Evolutionary conservation across 2,329 filamentous ascomycete genomes (phyloP), one percentile per base, ranked within the genome.

Genomic region (Aspergillus pseudoglaucus): DNA sequence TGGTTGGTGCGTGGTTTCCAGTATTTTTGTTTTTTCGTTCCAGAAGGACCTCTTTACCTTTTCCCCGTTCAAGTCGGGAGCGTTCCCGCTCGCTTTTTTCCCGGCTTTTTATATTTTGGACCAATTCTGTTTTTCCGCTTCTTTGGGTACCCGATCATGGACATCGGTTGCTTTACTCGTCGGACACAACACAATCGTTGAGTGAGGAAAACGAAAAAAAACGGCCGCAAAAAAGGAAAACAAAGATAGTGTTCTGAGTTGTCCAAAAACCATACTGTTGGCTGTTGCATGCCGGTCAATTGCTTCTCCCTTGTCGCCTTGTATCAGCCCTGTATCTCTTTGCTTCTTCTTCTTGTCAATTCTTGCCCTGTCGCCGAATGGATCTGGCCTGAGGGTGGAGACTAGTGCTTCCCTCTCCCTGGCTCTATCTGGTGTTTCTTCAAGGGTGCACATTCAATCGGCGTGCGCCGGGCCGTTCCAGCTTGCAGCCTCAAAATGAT

Each of bases 401-500:
- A 54, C 49, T 57, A 56, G 48, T 53, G 53, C 46, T 42, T 54
- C 51, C 42, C 50, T 48, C 54, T 54, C 46, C 53, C 53, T 55
- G 46, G 54, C 52, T 52, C 50, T 39, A 39, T 60, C 57, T 63
- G 63, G 63, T 60, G 59, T 65, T 64, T 60, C 63, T 64, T 63
- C 58, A 65, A 63, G 56, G 62, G 59, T 61, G 59, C 58, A 59
- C 59, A 55, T 59, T 59, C 65, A 64, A 62, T 68, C 61, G 65
- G 62, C 65, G 65, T 68, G 68, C 68, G 64, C 65, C 69, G 69
- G 69, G 61, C 69, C 69, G 69, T 70, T 66, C 69, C 69, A 70
- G 67, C 65, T 67, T 68, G 65, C 67, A 69, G 66, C 65, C 65
- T 68, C 67, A 66, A 59, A 60, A 65, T 68, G 66, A 68, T 68